Percentiles rank a stretch among this genome's conserved stretches.
phyloP scores from a whole-genome alignment of 1,139 yeast genomes.

The Zygosaccharomyces sapae region DNA sequence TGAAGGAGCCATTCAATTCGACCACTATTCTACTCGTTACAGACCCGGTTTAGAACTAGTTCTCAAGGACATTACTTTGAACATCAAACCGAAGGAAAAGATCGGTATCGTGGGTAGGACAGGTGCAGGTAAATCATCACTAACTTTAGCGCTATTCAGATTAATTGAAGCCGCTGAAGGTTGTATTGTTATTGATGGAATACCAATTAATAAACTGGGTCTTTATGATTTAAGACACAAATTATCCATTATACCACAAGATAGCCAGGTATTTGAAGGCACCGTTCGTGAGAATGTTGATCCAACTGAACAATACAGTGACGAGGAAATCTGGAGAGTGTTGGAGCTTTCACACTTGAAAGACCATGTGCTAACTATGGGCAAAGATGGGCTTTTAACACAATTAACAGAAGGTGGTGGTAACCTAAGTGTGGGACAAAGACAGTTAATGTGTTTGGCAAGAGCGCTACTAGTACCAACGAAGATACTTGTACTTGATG shows the following conservation, averaged over 20 bases:
- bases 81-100: conserved; percentile 73
- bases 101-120: conserved; percentile 95
- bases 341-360: conserved; percentile 82
- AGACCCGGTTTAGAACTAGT: conserved; percentile 82
- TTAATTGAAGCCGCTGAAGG: conserved; percentile 81
- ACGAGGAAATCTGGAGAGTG: conserved; percentile 81
- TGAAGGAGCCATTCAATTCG: conserved; percentile 65
- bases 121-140: conserved; percentile 94
- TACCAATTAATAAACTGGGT: conserved; percentile 70
- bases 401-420: conserved; percentile 76
- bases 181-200: conserved; percentile 64
- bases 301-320: conserved; percentile 66
- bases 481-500: conserved; percentile 78
- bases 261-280: conserved; percentile 94
- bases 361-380: conserved; percentile 65
- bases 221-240: conserved; percentile 77
- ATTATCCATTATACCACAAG: conserved; percentile 92
- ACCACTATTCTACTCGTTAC: conserved; percentile 76
- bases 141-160: conserved; percentile 84
- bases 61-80: conserved; percentile 63
- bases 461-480: conserved; percentile 80
- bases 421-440: conserved; percentile 84
- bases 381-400: conserved; percentile 54
- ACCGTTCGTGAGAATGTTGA: conserved; percentile 83
- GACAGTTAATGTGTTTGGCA: conserved; percentile 87